A percentile compares a stretch with the other conserved stretches of the same genome.
Evolutionary conservation across 768 basidiomycete genomes (phyloP).

Genomic region (Boletus rubescentipes): DNA sequence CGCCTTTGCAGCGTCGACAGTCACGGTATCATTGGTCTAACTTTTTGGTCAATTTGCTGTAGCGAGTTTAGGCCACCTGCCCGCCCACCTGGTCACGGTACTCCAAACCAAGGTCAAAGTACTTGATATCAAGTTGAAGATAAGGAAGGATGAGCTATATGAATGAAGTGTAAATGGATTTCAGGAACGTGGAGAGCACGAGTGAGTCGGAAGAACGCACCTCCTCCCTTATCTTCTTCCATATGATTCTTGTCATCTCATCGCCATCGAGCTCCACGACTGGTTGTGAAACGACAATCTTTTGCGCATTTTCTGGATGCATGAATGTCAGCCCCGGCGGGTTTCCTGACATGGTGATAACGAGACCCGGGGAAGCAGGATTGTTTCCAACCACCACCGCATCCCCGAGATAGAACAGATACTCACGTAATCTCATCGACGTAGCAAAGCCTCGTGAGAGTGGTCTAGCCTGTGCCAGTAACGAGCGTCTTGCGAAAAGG

Average conservation of each 20-base stretch:
- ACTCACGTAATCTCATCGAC: conserved; percentile 32
- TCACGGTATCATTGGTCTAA: conserved; percentile 92
- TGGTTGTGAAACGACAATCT: conserved; percentile 84
- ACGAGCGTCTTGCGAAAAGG: conserved; percentile 25
- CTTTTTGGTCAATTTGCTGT: not conserved
- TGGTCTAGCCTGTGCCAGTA: conserved; percentile 22
- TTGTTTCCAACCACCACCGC: not conserved
- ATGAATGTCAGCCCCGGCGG: conserved; percentile 1
- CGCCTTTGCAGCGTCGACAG: conserved; percentile 90
- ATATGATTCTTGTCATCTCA: conserved; percentile 99
- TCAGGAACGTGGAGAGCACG: not conserved
- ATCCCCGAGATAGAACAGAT: not conserved
- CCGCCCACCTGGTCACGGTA: conserved; percentile 75
- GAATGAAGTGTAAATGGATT: not conserved
- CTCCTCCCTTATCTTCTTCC: conserved; percentile 97
- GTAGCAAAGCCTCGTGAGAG: conserved; percentile 29
- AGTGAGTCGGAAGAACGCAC: conserved; percentile 40
- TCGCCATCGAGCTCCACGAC: conserved; percentile 96
- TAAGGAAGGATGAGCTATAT: conserved; percentile 92
- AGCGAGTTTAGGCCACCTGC: not conserved
- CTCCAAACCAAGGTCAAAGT: conserved; percentile 96
- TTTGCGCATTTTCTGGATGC: conserved; percentile 33
- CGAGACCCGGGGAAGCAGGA: not conserved
- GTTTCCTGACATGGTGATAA: not conserved
- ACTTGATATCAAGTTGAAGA: conserved; percentile 94